These are phyloP conservation scores for Coccomyxa sp. DNA, from an alignment of 139 green algal species.

Conservation along the genomic window DNA sequence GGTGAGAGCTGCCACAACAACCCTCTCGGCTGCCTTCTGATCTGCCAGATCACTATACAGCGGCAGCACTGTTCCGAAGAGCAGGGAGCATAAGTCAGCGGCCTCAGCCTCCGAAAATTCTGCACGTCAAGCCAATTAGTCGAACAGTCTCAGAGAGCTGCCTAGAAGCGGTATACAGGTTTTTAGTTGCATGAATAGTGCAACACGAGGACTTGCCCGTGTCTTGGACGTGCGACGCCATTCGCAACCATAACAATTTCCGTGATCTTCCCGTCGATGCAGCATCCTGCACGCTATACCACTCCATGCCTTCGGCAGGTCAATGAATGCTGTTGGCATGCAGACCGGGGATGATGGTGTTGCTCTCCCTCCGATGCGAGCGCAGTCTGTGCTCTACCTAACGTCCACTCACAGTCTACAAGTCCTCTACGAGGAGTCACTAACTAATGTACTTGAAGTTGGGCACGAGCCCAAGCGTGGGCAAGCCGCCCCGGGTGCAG, in stretches of 20 bases:
- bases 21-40: slow-evolving; percentile 27
- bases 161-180: not conserved
- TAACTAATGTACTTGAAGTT: not conserved
- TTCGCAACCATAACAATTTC: not conserved
- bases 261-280: not conserved
- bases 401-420: not conserved
- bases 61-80: slow-evolving; percentile 26
- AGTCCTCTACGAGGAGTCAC: not conserved
- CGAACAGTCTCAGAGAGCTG: not conserved
- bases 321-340: not conserved
- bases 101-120: not conserved
- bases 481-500: too few species aligned
- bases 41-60: slow-evolving; percentile 21
- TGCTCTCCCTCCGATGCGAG: too few species aligned
- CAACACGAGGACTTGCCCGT: not conserved
- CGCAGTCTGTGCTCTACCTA: not conserved
- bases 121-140: not conserved
- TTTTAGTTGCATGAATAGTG: not conserved
- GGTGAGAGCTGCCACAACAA: slow-evolving; percentile 21
- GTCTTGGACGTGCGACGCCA: not conserved
- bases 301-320: not conserved
- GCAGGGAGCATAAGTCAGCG: slow-evolving; percentile 1
- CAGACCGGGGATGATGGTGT: too few species aligned
- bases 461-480: too few species aligned
- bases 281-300: not conserved